Base-by-base conservation (phyloP, 345 rosid species). In the Orychophragmus violaceus region DNA sequence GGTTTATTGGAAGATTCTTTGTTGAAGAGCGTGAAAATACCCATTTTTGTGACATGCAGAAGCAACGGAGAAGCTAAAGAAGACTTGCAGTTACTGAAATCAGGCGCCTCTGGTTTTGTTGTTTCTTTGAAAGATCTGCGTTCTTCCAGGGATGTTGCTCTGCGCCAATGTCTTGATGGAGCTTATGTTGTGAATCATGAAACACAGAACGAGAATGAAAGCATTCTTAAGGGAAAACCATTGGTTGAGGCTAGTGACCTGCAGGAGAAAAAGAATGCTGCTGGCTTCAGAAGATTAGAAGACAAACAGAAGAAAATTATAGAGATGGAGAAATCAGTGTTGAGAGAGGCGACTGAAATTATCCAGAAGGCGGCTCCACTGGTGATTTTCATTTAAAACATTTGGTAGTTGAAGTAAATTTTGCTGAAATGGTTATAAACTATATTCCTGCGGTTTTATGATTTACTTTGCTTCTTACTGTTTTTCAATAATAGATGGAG, bases 321-420 rank as follows among this genome's bases (percentile, higher is more conserved):
- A 13, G 91, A 83, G 76, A 78, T 37, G 18, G 99, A 90, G 85
- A 88, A 76, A 79, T 84, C 79, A 2, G 65, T 84, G 7, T 75
- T 94, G 80, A 70, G 44, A 28, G 86, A 88, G 79, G 84, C 89
- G 1, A 76, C 87, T 70, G 72, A 80, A 76, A 76, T 82, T 64
- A 78, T 94, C 70, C 84, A 79, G 80, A 87, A 83, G 84, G 95
- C 99, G 79, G 85, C 88, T 78, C 88, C 95, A 53, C 87, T 82
- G 99, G 97, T 90, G 91, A 90, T 81, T 78, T 79, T 81, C 80
- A 71, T 50, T 78, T 65, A 36, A 37, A 62, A 62, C 63, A 77
- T 77, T 85, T 80, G 84, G 81, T 84, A 80, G 82, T 66, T 81
- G 66, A 70, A 75, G 76, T 78, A 37, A 36, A 32, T 65, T 70